Evolutionary conservation across 2,329 filamentous ascomycete species (phyloP), one percentile per base, ranked within the genome.

Genomic region (Pseudogymnoascus sp.): DNA sequence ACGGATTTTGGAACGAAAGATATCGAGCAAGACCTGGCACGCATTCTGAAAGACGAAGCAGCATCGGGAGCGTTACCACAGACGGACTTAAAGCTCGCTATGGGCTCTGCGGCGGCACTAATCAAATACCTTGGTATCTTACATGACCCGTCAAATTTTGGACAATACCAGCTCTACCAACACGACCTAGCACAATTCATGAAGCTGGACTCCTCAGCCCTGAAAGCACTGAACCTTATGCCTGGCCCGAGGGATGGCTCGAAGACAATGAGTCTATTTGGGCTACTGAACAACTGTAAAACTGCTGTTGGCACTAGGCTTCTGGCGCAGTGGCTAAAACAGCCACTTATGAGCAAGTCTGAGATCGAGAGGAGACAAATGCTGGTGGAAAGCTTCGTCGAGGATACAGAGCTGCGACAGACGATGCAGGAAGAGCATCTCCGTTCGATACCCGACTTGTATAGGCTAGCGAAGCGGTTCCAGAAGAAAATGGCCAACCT

Each of bases 201-300:
- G 94, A 99, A 97, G 76, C 82, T 99, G 4, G 94, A 99, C 75
- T 92, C 95, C 0, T 91, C 94, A 1, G 94, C 94, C 0, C 79
- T 99, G 47, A 93, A 95, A 71, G 94, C 94, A 0, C 82, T 99
- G 62, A 99, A 99, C 70, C 82, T 99, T 38, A 97, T 99, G 92
- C 95, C 94, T 4, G 93, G 94, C 4, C 91, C 91, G 0, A 86
- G 92, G 67, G 94, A 99, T 72, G 94, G 94, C 1, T 84, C 91
- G n/a, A 97, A 97, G 78, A 95, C 86, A 0, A 99, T 99, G 94
- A 97, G 92, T 72, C 75, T 99, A 61, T 99, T 90, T 70, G 94
- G 94, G 0, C 79, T 99, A 16, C 80, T 99, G 44, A 97, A 99
- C 70, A 92, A 97, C 75, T 99, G 94, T 85, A 97, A 96, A 75